Base-by-base conservation (phyloP, 2,329 filamentous ascomycete genomes). In the Penicillium paneum region DNA sequence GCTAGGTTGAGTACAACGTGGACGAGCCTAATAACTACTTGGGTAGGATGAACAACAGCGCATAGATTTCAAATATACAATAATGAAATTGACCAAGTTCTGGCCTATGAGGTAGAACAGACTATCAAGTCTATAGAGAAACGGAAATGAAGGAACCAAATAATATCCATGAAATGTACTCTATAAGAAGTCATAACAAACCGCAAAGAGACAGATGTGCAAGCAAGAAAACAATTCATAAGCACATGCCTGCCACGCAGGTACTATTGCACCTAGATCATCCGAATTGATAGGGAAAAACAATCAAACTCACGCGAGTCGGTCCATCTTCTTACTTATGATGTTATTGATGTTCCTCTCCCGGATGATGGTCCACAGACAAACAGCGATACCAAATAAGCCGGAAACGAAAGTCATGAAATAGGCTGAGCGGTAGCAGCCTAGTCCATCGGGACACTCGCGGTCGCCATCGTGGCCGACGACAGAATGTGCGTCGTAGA, bases 391-490 rank as follows among this genome's bases (percentile, higher is more conserved):
- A 0, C 90, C 92, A 1, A 86, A 64, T 0, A 86, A 70, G 59
- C 90, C 92, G 0, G 89, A 86, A 19, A 79, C 78, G 13, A 95
- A 79, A 0, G 93, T 96, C 48, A 91, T 81, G 62, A 83, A 82
- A 69, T 97, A 97, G 1, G 93, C 92, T 3, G 83, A 78, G 29
- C 83, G 81, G 74, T 97, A 97, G 72, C 93, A 97, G 19, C 81
- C 78, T 11, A 93, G 73, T 0, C 94, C 94, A 26, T 93, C 84
- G 19, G 81, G 79, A 69, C 94, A 97, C 19, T 85, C 82, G 29
- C 87, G 81, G 61, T 91, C 85, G 19, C 90, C 91, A 39, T 84
- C 81, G 0, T 82, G 79, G 19, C 83, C 81, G 10, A 90, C 76
- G 32, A 86, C 74, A 21, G 88, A 92, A 71, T 97, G 91, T 8